Percentiles rank a stretch among this genome's conserved stretches.
Evolutionary conservation across 257 asterid species (phyloP).

Genomic region (Ligustrum vulgare): DNA sequence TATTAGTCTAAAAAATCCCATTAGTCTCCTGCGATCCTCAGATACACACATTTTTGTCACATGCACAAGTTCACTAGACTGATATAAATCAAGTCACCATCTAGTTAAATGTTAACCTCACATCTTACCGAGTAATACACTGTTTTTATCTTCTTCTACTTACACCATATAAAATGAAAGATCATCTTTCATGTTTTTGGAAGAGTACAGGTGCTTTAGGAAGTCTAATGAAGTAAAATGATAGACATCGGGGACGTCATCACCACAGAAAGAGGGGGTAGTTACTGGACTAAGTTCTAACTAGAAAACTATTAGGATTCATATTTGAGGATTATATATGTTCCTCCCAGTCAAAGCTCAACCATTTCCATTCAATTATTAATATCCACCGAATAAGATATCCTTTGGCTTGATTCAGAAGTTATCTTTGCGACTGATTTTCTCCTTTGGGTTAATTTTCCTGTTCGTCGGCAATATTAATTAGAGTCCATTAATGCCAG

Average conservation of each 20-base stretch:
- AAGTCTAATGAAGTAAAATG: background rate
- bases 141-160: background rate
- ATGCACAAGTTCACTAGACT: conserved; percentile 9
- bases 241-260: background rate
- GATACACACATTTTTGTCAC: background rate
- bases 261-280: background rate
- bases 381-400: background rate
- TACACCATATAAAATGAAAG: background rate
- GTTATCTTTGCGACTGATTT: background rate
- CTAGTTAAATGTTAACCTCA: background rate
- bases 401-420: background rate
- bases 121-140: background rate
- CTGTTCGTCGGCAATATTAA: background rate
- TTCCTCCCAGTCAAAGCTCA: background rate
- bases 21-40: background rate
- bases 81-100: background rate
- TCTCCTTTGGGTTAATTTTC: background rate
- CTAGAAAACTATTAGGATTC: background rate
- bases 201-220: background rate
- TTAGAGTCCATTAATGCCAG: background rate
- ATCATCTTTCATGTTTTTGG: background rate
- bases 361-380: background rate
- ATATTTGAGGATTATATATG: background rate
- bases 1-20: conserved; percentile 2
- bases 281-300: background rate